These are phyloP conservation scores for Rhizophagus sp. DNA, from an alignment of 192 early-diverging fungal genomes.

Conservation along the genomic window DNA sequence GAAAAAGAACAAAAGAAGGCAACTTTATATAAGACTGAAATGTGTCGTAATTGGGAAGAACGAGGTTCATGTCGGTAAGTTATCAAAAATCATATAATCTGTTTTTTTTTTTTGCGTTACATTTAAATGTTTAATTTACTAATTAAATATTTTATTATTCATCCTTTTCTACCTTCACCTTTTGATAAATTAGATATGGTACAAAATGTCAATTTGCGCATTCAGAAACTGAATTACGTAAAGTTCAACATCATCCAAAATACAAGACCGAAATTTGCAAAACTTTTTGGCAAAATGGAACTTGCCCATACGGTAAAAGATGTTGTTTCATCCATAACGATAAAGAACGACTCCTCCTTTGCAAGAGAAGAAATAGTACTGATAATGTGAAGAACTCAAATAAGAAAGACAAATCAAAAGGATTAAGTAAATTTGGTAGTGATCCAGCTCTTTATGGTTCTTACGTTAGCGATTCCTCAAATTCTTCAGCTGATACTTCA, in stretches of 20 bases:
- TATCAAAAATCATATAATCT: not conserved
- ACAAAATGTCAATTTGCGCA: constrained; percentile 96
- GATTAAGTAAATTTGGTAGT: constrained; percentile 15
- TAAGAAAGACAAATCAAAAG: constrained; percentile 1
- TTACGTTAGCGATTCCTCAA: not conserved
- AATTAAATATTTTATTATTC: too few relatives aligned
- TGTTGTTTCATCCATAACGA: constrained; percentile 91
- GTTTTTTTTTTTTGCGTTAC: too few relatives aligned
- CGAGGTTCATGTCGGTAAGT: constrained; percentile 49
- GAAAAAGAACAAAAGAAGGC: constrained; percentile 41
- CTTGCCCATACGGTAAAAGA: constrained; percentile 91
- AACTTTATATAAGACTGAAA: constrained; percentile 48
- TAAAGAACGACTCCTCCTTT: constrained; percentile 36
- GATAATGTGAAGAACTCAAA: not conserved
- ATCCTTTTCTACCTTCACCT: too few relatives aligned
- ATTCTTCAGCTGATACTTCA: not conserved
- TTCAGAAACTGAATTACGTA: constrained; percentile 71
- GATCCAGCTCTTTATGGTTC: constrained; percentile 15
- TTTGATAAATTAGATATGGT: constrained; percentile 67
- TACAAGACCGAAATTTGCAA: constrained; percentile 97
- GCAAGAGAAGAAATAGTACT: constrained; percentile 7
- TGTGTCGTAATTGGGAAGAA: constrained; percentile 53
- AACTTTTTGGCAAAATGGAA: constrained; percentile 84
- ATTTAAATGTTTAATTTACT: too few relatives aligned
- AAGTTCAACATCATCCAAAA: constrained; percentile 82